Base-by-base conservation (phyloP, 345 rosid species). In the Eucalyptus leucophloia region DNA sequence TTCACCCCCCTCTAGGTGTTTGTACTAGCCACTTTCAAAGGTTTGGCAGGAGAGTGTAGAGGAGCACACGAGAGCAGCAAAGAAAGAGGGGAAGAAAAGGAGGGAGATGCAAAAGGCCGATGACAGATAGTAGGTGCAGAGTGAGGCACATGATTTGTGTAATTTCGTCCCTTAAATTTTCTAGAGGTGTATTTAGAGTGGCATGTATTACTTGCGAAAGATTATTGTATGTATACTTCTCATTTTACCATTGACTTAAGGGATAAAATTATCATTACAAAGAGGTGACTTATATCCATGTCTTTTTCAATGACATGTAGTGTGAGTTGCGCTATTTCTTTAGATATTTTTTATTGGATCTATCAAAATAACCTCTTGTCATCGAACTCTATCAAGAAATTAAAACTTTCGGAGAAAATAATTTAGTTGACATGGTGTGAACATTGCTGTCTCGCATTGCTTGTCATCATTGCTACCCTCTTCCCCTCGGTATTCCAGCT, bases 401-500 rank as follows among this genome's bases (percentile, higher is more conserved):
- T 60, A 28, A 12, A 60, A 30, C 62, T 60, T 60, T 60, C 15
- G 69, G 34, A 60, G 34, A 60, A 28, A 28, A 60, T 7, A 14
- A 60, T 28, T 60, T 60, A 12, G 34, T 30, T 60, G 15, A 3
- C 69, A 60, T 13, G 1, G 34, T 28, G 69, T 28, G 16, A 13
- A 60, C 94, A 89, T 90, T 89, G 60, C 87, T 89, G 19, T 65
- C 72, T 15, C 9, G 19, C 72, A n/a, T 65, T 19, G 1, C 72
- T 14, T 3, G 18, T 65, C 86, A 67, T 91, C 88, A 16, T 89
- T 94, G 16, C 86, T 89, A 65, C 90, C 92, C 23, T 88, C 94
- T 50, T 89, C 88, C 32, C 91, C 89, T 94, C 90, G 96, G 99
- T 86, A 97, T 98, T 45, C 90, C 58, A 53, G 96, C 88, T 92